Evolutionary conservation across 108 stramenopile genomes (phyloP), one percentile per base, ranked within the genome.

Genomic region (Pelagomonas calceolata): DNA sequence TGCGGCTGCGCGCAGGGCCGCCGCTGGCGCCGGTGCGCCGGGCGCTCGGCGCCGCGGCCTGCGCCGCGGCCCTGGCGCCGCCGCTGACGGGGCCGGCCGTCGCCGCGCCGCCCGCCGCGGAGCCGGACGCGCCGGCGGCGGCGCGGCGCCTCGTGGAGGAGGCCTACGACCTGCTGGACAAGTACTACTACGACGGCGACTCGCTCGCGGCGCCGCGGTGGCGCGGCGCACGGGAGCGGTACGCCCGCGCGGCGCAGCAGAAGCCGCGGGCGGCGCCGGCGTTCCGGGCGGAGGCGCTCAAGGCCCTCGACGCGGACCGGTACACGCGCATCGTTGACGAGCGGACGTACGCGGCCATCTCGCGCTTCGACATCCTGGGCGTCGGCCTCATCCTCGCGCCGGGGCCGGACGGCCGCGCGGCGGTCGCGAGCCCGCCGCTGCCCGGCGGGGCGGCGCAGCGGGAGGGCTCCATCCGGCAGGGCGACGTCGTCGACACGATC

Each of bases 321-420:
- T 94, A 92, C 76, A 85, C 90, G 4, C 80, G 90, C 21, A 64
- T 91, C 32, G 64, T 94, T 30, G 84, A 86, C 63, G 73, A 64
- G 60, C 74, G 82, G 17, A 76, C 79, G 44, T 91, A 91, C 70
- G 67, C 84, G 0, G 78, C 79, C 37, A 91, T 91, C 71, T 89
- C 91, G 79, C 91, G 89, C 65, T 94, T 78, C 74, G 93, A 92
- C 71, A 70, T 91, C 65, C 89, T 91, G 71, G 93, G 93, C 4
- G 89, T 94, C 4, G 93, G 91, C 26, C 90, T 83, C 16, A 91
- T 87, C 45, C 78, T 91, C 32, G 88, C 89, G 86, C 89, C 88
- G 0, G 83, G 86, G 70, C 70, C 68, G 0, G 66, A 30, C 51
- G 51, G 51, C 51, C 21, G 14, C 51, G 51, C 51, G 21, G 1